phyloP scores from a whole-genome alignment of 352 stramenopile genomes.

The Pythium oligandrum region DNA sequence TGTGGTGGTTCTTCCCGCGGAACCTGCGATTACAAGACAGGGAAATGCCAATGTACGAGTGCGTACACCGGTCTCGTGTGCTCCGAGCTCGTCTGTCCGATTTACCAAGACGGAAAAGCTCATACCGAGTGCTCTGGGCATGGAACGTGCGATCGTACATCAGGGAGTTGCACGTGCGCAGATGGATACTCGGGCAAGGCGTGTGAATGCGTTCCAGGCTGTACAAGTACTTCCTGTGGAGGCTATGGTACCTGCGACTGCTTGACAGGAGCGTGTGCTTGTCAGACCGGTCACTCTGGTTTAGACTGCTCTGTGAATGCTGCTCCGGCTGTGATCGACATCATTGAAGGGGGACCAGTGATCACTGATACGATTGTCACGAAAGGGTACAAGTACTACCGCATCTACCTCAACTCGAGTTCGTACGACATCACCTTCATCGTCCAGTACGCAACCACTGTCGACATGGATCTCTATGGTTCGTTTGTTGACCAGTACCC shows the following conservation, averaged over 20 bases:
- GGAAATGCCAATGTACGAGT: slow-evolving; percentile 37
- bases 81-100: slow-evolving; percentile 51
- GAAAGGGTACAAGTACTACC: slow-evolving; percentile 75
- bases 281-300: slow-evolving; percentile 36
- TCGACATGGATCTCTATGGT: slow-evolving; percentile 65
- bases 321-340: slow-evolving; percentile 18
- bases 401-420: slow-evolving; percentile 49
- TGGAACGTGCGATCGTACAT: slow-evolving; percentile 42
- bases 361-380: slow-evolving; percentile 20
- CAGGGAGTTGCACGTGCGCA: slow-evolving; percentile 40
- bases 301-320: slow-evolving; percentile 22
- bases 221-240: slow-evolving; percentile 33
- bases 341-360: slow-evolving; percentile 20
- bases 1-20: slow-evolving; percentile 37
- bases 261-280: slow-evolving; percentile 54
- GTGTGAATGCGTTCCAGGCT: slow-evolving; percentile 71
- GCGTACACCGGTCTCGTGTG: slow-evolving; percentile 56
- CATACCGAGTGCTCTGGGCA: slow-evolving; percentile 58
- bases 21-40: slow-evolving; percentile 41
- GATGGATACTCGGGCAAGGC: slow-evolving; percentile 56
- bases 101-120: slow-evolving; percentile 29
- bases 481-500: slow-evolving; percentile 64
- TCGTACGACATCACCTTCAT: slow-evolving; percentile 70
- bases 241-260: slow-evolving; percentile 52
- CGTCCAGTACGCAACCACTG: slow-evolving; percentile 25